Percentiles rank a stretch among this genome's conserved stretches.
Evolutionary conservation across 176 grass and related monocot genomes (phyloP).

Genomic region (Hsuehochloa calcarea): DNA sequence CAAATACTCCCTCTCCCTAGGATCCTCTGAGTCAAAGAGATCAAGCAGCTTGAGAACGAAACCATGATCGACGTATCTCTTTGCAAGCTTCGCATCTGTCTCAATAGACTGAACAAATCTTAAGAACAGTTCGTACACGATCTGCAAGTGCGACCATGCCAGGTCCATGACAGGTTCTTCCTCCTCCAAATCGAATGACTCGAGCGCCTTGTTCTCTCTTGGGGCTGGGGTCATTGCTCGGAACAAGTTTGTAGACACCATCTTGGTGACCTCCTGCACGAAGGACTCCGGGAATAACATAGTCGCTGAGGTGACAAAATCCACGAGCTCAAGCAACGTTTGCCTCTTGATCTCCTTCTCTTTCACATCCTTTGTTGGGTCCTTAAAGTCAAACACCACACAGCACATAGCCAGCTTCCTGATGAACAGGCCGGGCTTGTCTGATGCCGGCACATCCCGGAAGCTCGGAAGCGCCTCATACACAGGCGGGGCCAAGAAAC

Average conservation of each 20-base stretch:
- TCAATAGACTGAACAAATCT: constrained; percentile 70
- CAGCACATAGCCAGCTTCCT: constrained; percentile 63
- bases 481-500: neutral
- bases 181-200: constrained; percentile 66
- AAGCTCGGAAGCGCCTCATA: constrained; percentile 62
- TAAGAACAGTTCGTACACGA: constrained; percentile 72
- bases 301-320: constrained; percentile 56
- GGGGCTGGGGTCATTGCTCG: constrained; percentile 35
- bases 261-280: constrained; percentile 51
- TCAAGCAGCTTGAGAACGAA: constrained; percentile 68
- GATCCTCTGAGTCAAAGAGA: constrained; percentile 71
- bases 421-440: constrained; percentile 54
- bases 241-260: constrained; percentile 63
- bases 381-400: constrained; percentile 54
- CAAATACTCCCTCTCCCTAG: constrained; percentile 77
- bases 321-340: constrained; percentile 63
- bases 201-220: constrained; percentile 52
- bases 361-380: constrained; percentile 58
- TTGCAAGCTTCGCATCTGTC: constrained; percentile 66
- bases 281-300: constrained; percentile 52
- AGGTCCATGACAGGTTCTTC: constrained; percentile 80
- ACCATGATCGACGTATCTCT: constrained; percentile 62
- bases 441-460: constrained; percentile 43
- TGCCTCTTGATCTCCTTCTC: constrained; percentile 81
- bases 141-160: constrained; percentile 64